Percentiles rank a stretch among this genome's conserved stretches.
phyloP scores from a whole-genome alignment of 192 early-diverging fungal species.

The Tieghemiomyces parasiticus region DNA sequence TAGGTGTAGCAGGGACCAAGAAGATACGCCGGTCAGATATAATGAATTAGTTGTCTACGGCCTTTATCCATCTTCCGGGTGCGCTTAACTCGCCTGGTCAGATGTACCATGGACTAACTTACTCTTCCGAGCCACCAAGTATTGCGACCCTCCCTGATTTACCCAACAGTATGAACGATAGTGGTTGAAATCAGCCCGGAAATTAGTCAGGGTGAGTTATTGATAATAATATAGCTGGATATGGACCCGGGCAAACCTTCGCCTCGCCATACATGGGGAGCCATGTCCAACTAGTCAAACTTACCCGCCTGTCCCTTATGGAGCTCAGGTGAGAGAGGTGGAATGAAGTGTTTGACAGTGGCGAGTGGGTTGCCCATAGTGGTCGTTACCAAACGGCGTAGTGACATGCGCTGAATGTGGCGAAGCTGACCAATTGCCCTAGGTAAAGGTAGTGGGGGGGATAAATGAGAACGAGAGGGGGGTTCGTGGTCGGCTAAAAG shows the following conservation, averaged over 20 bases:
- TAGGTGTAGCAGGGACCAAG: background rate
- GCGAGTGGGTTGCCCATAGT: constrained; percentile 12
- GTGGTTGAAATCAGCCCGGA: background rate
- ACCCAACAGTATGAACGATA: constrained; percentile 4
- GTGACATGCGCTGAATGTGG: too few relatives aligned
- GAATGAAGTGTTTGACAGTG: constrained; percentile 32
- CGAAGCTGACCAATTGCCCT: too few relatives aligned
- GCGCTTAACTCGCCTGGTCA: background rate
- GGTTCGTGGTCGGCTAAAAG: too few relatives aligned
- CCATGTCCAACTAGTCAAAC: background rate
- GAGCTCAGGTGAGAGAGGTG: constrained; percentile 36
- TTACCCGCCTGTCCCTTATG: constrained; percentile 73
- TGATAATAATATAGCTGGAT: background rate
- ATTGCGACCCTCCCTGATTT: constrained; percentile 52
- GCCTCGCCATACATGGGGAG: background rate
- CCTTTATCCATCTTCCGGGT: background rate
- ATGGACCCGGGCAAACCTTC: too few relatives aligned
- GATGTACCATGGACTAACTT: constrained; percentile 10
- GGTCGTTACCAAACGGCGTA: too few relatives aligned
- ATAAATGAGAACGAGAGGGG: too few relatives aligned
- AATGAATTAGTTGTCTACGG: background rate
- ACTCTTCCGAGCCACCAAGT: constrained; percentile 79
- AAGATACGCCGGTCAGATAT: background rate
- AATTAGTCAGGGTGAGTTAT: background rate
- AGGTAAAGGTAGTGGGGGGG: too few relatives aligned